Evolutionary conservation across 78 protist genomes (phyloP).

Genomic region (Pigoraptor vietnamica): DNA sequence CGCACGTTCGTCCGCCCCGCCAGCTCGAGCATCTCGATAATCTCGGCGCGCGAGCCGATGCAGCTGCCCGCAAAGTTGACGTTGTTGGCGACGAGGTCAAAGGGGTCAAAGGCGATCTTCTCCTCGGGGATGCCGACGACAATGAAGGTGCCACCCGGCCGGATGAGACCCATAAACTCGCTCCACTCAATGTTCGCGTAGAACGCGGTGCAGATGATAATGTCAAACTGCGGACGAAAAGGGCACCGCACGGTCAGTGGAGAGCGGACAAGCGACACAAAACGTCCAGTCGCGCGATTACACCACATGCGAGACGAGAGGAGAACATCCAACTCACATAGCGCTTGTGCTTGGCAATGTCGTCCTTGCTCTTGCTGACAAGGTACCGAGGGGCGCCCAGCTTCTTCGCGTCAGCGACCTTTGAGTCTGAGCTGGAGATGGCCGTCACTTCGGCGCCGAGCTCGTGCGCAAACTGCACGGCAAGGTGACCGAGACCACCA

Average conservation of each 20-base stretch:
- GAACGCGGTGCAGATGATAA: background rate
- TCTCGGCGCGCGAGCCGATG: background rate
- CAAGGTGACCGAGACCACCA: conserved; percentile 70
- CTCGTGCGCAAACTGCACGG: conserved; percentile 41
- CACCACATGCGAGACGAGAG: background rate
- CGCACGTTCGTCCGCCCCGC: background rate
- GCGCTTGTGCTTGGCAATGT: background rate
- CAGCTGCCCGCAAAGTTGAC: background rate
- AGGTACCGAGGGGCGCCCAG: conserved; percentile 42
- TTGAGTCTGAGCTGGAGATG: background rate
- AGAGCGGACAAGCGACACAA: too few species aligned
- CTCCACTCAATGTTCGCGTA: background rate
- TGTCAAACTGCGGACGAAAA: background rate
- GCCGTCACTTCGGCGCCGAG: conserved; percentile 52
- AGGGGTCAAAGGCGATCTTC: background rate
- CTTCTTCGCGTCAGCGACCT: conserved; percentile 8
- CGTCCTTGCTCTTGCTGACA: background rate
- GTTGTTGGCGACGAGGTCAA: background rate
- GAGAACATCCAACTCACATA: background rate
- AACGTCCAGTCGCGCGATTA: background rate
- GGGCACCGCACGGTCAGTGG: too few species aligned
- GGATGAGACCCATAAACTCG: background rate
- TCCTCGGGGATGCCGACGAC: background rate
- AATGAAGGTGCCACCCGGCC: background rate
- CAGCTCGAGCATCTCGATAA: background rate